phyloP scores from a whole-genome alignment of 2,329 filamentous ascomycete species.

The Fusarium buharicum region DNA sequence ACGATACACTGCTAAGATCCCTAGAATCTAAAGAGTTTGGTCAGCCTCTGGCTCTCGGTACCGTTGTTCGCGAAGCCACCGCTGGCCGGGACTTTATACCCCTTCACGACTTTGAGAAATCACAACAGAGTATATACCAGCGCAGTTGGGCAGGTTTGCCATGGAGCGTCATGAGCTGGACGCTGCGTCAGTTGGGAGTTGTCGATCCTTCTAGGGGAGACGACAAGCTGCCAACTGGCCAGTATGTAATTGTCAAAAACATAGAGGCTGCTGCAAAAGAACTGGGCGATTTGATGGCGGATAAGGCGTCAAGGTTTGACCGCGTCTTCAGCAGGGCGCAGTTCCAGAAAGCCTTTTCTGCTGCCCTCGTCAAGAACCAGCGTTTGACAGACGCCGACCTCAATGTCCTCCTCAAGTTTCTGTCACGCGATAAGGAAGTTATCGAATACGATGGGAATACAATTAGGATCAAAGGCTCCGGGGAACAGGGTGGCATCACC shows the following conservation, averaged over 20 bases:
- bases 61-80: conserved; percentile 80
- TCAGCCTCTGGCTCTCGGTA: conserved; percentile 80
- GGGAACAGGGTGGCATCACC: conserved; percentile 67
- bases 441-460: conserved; percentile 72
- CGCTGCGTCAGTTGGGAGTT: conserved; percentile 75
- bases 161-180: conserved; percentile 79
- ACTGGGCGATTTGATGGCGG: conserved; percentile 59
- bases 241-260: conserved; percentile 73
- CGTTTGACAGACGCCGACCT: conserved; percentile 71
- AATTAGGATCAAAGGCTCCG: conserved; percentile 75
- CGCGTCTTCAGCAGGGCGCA: conserved; percentile 73
- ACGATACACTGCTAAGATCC: conserved; percentile 73
- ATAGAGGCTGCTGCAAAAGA: conserved; percentile 68
- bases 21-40: conserved; percentile 84
- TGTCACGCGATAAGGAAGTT: conserved; percentile 72
- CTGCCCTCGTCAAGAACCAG: conserved; percentile 60
- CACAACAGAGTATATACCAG: conserved; percentile 77
- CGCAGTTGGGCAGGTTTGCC: conserved; percentile 75
- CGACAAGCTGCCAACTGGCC: conserved; percentile 68
- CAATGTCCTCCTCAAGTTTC: conserved; percentile 74
- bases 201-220: conserved; percentile 58
- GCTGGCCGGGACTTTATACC: conserved; percentile 75
- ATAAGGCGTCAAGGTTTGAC: conserved; percentile 66
- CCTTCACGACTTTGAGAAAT: conserved; percentile 72
- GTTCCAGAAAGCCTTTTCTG: conserved; percentile 69